Conservation (phyloP, 1,139 yeast species). For the Yamadazyma spencermartinsiae region DNA sequence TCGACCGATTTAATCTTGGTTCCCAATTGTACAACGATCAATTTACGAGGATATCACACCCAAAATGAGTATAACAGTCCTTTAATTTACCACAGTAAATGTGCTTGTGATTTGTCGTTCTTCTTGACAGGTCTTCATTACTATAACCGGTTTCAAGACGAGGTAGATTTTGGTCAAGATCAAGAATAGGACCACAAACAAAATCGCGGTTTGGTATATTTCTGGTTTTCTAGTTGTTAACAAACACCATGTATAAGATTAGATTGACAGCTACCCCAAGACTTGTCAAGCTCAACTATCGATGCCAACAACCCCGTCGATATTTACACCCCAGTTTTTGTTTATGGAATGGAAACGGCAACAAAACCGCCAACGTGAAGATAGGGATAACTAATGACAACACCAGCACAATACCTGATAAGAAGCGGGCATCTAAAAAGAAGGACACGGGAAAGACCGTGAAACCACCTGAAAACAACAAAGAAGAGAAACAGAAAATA, state of each 20-base stretch:
- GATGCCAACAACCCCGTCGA: background rate
- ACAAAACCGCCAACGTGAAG: background rate
- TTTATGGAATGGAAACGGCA: background rate
- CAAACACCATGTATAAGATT: background rate
- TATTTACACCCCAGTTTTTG: background rate
- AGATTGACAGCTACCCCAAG: background rate
- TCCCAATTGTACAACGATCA: background rate
- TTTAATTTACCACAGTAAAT: background rate
- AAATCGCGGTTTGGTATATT: background rate
- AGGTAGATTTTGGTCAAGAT: background rate
- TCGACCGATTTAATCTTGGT: background rate
- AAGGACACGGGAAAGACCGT: too few species aligned
- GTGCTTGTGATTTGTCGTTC: background rate
- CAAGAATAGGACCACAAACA: background rate
- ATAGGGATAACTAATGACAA: background rate
- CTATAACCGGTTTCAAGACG: background rate
- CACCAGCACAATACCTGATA: background rate
- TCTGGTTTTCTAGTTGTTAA: background rate
- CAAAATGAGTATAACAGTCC: conserved; percentile 1
- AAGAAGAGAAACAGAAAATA: too few species aligned
- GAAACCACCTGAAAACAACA: too few species aligned
- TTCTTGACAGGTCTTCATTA: background rate
- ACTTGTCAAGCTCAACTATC: background rate
- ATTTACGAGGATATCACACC: background rate
- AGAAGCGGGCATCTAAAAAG: background rate